Evolutionary conservation across 306 rosid species (phyloP).

Genomic region (Dalbergia oliveri): DNA sequence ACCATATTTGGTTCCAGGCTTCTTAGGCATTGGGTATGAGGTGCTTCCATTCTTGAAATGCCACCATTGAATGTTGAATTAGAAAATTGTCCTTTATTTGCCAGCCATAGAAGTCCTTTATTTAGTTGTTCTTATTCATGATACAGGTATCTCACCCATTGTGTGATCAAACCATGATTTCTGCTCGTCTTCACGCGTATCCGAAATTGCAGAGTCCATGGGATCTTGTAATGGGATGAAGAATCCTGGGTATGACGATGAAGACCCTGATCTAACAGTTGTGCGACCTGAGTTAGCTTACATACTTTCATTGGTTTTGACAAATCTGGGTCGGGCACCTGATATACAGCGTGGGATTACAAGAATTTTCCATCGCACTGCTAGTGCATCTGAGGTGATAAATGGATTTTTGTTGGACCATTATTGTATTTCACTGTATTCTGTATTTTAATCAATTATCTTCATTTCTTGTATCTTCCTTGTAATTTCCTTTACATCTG

Average conservation of each 20-base stretch:
- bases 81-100: not conserved
- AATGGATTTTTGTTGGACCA: constrained; percentile 40
- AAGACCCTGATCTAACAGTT: constrained; percentile 54
- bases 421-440: constrained; percentile 32
- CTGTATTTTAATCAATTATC: constrained; percentile 29
- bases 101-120: constrained; percentile 16
- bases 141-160: constrained; percentile 90
- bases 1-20: constrained; percentile 94
- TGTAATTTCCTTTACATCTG: constrained; percentile 7
- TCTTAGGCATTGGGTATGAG: constrained; percentile 88
- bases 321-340: constrained; percentile 71
- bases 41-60: constrained; percentile 27
- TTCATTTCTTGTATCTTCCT: constrained; percentile 8
- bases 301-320: constrained; percentile 79
- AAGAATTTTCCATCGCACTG: constrained; percentile 85
- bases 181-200: constrained; percentile 90
- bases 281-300: constrained; percentile 60
- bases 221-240: constrained; percentile 65
- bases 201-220: constrained; percentile 89
- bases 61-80: constrained; percentile 32
- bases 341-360: constrained; percentile 96
- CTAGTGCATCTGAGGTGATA: constrained; percentile 87
- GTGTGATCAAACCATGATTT: constrained; percentile 81
- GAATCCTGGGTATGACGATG: constrained; percentile 49
- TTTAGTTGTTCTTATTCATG: constrained; percentile 51